Evolutionary conservation across 805 yeast species (phyloP), one percentile per base, ranked within the genome.

Genomic region (Metschnikowia gruessii): DNA sequence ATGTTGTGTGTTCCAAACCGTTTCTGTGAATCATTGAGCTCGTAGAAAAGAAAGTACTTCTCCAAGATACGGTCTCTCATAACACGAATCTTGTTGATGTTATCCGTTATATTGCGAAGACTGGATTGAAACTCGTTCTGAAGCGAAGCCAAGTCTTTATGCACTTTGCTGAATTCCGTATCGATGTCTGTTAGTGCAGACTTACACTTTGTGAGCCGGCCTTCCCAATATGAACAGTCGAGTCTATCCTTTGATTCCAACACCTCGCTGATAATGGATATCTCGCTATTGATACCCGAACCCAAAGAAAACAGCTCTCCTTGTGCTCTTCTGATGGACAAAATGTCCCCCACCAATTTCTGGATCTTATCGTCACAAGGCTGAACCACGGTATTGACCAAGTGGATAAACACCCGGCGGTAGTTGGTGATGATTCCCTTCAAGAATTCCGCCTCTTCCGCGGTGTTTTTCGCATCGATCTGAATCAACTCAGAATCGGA

Each of bases 381-480:
- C 17, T 8, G 24, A 4, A 34, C 44, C 2, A 33, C 33, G 15
- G 16, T 24, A 9, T 34, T 24, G 6, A 33, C 26, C 44, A 41
- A 41, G 22, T 41, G 38, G 5, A 34, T 19, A 17, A 41, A 41
- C 1, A 41, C 38, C 9, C 44, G 31, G 8, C 44, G 37, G 28
- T 33, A 41, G 26, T 34, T 34, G 12, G 34, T 28, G 26, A 34
- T 10, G 17, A 41, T 34, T 9, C 28, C 34, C 18, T 17, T 24
- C 19, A 34, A 18, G 16, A n/a, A 17, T 4, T 34, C 16, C 4
- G 37, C 39, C n/a, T 33, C 44, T 28, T 28, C 44, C 6, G 16
- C 19, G n/a, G 28, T 6, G 12, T 26, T 26, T 26, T 10, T 26
- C 12, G 5, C 28, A 10, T 26, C 28, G 12, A 26, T 26, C 9